phyloP scores from a whole-genome alignment of 805 yeast species.

The Candida suzukii region DNA sequence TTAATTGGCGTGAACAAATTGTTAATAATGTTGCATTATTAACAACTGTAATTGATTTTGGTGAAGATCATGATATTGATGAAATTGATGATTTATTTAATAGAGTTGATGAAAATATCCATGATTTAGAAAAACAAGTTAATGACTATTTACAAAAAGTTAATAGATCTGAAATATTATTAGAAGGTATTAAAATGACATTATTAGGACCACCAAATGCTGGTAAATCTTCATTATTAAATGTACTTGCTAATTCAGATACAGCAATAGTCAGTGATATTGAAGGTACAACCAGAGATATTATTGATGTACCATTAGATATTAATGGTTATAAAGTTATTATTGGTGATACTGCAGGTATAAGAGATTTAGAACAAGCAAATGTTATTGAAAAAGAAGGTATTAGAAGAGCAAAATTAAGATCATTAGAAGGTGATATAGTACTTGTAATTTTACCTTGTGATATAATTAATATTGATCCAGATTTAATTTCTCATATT shows the following conservation, averaged over 20 bases:
- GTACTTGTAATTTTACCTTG: constrained; percentile 59
- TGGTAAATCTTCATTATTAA: constrained; percentile 86
- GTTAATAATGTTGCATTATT: constrained; percentile 63
- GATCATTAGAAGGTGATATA: constrained; percentile 56
- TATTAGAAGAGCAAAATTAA: constrained; percentile 63
- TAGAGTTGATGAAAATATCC: constrained; percentile 39
- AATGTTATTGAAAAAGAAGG: constrained; percentile 76
- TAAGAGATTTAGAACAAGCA: constrained; percentile 39
- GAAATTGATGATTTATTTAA: constrained; percentile 49
- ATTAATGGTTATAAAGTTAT: constrained; percentile 79
- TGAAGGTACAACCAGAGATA: constrained; percentile 93
- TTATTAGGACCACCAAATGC: constrained; percentile 93
- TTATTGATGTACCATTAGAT: constrained; percentile 74
- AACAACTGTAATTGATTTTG: constrained; percentile 89
- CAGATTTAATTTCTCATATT: constrained; percentile 34
- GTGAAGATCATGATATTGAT: constrained; percentile 85
- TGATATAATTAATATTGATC: constrained; percentile 24
- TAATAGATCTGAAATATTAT: constrained; percentile 51
- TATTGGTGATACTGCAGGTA: constrained; percentile 91
- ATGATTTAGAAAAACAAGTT: constrained; percentile 37
- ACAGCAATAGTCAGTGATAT: constrained; percentile 86
- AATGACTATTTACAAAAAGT: constrained; percentile 36
- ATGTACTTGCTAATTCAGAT: constrained; percentile 67
- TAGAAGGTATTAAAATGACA: constrained; percentile 66
- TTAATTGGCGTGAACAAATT: constrained; percentile 59